phyloP scores from a whole-genome alignment of 331 rosid species.

The Acacia pycnantha region DNA sequence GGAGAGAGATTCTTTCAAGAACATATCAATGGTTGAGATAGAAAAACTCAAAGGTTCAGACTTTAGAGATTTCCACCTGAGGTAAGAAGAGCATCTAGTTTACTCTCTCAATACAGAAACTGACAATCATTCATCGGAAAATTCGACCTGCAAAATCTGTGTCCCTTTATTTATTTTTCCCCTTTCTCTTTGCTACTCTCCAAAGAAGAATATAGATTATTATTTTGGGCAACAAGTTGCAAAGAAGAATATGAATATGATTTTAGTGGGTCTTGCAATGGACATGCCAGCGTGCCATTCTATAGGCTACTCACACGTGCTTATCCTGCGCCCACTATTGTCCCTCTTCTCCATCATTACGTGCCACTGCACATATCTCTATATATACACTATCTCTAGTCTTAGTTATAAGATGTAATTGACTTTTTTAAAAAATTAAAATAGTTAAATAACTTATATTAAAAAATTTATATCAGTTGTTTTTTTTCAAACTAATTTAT shows the following conservation, averaged over 20 bases:
- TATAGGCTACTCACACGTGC: constrained; percentile 90
- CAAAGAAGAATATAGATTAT: constrained; percentile 20
- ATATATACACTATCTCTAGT: rapidly evolving
- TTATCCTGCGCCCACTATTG: constrained; percentile 73
- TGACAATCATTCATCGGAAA: constrained; percentile 48
- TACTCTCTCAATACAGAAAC: constrained; percentile 36
- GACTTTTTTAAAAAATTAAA: no score
- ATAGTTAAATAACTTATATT: no score
- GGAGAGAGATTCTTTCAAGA: neutral
- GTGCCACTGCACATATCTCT: constrained; percentile 52
- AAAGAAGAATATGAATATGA: constrained; percentile 20
- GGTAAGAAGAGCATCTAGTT: constrained; percentile 30
- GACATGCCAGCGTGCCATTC: constrained; percentile 80
- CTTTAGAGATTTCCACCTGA: constrained; percentile 16
- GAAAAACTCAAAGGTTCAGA: constrained; percentile 19
- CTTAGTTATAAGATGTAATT: no score
- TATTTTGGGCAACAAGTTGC: neutral
- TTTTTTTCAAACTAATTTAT: no score
- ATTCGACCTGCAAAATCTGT: constrained; percentile 35
- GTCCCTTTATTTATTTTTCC: neutral
- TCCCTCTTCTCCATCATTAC: constrained; percentile 59
- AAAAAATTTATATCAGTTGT: no score
- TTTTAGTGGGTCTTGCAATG: constrained; percentile 29
- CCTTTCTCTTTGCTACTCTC: constrained; percentile 20
- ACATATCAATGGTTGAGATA: constrained; percentile 5